Evolutionary conservation across 495 filamentous ascomycete species (phyloP).

Genomic region (Hyaloscypha variabilis): DNA sequence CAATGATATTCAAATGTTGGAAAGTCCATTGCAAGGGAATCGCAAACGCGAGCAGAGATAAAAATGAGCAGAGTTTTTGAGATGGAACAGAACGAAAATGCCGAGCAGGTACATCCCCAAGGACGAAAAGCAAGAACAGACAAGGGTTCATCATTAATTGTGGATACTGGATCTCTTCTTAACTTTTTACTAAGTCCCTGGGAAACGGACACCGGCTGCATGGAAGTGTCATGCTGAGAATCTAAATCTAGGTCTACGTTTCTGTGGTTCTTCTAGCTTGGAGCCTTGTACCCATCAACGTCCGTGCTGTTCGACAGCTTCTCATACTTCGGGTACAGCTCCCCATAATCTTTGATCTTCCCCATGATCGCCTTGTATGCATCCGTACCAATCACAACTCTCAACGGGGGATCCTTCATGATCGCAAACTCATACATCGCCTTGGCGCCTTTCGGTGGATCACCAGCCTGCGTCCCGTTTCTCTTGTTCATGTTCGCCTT

Average conservation of each 20-base stretch:
- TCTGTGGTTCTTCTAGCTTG: conserved; percentile 1
- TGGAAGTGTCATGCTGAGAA: too few relatives aligned
- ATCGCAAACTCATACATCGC: conserved; percentile 50
- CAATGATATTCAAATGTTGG: too few relatives aligned
- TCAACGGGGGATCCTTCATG: conserved; percentile 47
- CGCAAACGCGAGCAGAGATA: too few relatives aligned
- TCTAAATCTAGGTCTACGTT: neutral
- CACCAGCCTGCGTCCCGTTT: conserved; percentile 45
- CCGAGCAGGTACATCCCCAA: too few relatives aligned
- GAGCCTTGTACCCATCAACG: conserved; percentile 42
- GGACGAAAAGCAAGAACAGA: too few relatives aligned
- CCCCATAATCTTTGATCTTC: conserved; percentile 43
- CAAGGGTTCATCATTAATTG: too few relatives aligned
- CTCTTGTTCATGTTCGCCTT: conserved; percentile 38
- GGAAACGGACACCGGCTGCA: too few relatives aligned
- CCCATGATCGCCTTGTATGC: conserved; percentile 42
- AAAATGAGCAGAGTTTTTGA: too few relatives aligned
- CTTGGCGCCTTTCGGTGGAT: conserved; percentile 45
- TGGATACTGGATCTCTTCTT: too few relatives aligned
- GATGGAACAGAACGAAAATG: too few relatives aligned
- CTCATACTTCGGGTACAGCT: conserved; percentile 47
- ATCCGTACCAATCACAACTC: conserved; percentile 46
- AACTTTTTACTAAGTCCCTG: too few relatives aligned
- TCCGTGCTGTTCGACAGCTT: conserved; percentile 46
- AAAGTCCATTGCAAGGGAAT: too few relatives aligned